Evolutionary conservation across 1,139 yeast species (phyloP), one percentile per base, ranked within the genome.

Genomic region (Yamadazyma taylorii): DNA sequence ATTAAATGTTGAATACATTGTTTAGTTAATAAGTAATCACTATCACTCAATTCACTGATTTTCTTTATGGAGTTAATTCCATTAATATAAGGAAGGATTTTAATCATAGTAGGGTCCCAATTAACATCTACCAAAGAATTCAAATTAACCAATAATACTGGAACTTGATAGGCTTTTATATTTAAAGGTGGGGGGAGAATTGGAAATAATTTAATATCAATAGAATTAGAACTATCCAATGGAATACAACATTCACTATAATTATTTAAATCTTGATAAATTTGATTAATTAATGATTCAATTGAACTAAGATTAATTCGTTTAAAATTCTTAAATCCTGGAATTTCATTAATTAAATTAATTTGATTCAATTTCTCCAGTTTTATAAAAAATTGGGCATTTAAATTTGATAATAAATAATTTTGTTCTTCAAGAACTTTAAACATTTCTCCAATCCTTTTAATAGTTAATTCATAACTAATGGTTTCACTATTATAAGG

Each of bases 51-150:
- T 41, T 80, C 79, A 27, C 96, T 79, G 28, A 94, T 90, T 42
- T 78, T 75, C 29, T 79, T 74, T 14, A 92, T 79, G 2, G 95
- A 86, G 55, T 92, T 90, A 34, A 89, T 70, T 1, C 99, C 98
- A 53, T 94, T 79, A 32, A 92, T 87, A 49, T 72, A 85, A 0
- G 97, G 96, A 11, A 88, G 63, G 24, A 92, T 85, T 47, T 85
- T 84, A 30, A 88, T 69, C 94, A 92, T 85, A 2, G 97, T 92
- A 1, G 97, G 97, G 56, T 92, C 98, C 97, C 98, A 92, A 51
- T 86, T 85, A 5, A 85, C 85, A 59, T 92, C 98, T 24, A 87
- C 81, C 46, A 92, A 67, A 25, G 78, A 68, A 27, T 73, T 72
- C 25, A 90, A 63, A 38, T 81, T 79, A 2, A 90, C 95, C 0